Base-by-base conservation (phyloP, 2,329 filamentous ascomycete genomes). In the Talaromyces sp. region DNA sequence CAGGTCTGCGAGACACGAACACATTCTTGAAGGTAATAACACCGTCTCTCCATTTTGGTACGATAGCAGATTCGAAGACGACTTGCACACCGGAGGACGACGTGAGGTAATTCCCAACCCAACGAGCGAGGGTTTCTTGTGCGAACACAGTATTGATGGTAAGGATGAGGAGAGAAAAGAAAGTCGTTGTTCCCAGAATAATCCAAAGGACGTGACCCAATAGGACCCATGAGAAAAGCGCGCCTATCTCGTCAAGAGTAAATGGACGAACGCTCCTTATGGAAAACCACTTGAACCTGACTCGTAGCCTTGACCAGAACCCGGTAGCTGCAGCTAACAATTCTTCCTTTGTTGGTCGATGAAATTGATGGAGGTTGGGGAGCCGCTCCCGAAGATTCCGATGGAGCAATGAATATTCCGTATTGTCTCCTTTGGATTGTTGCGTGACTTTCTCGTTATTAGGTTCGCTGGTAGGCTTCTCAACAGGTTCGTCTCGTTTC, bases 21-120 rank as follows among this genome's bases (percentile, higher is more conserved):
- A 99, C 95, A 73, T 97, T 98, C 72, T 91, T 90, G 79, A 99
- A 97, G 0, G 92, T 93, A 69, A 99, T 99, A 47, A 98, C 94
- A 36, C 94, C 94, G 73, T 95, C 91, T 68, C 88, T 89, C 95
- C 95, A 99, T 75, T 91, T 95, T 11, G 95, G 95, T 22, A 99
- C 95, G 72, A 99, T 97, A 25, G 95, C 95, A 45, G 92, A 97
- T 79, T 99, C 95, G 75, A 99, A 99, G 63, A 99, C 90, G 36
- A 99, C 91, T 45, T 93, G 95, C 58, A 98, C 84, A 5, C 95
- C 95, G 8, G 93, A 95, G 19, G 93, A 97, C 74, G 94, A 89
- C 2, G 95, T 99, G 29, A 99, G 82, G 77, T 98, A 97, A 77
- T 97, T 96, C 17, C 95, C 95, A 58, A 98, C 87, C 91, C 92